Base-by-base conservation (phyloP, 108 stramenopile species). In the Cyclotella kingstonii region DNA sequence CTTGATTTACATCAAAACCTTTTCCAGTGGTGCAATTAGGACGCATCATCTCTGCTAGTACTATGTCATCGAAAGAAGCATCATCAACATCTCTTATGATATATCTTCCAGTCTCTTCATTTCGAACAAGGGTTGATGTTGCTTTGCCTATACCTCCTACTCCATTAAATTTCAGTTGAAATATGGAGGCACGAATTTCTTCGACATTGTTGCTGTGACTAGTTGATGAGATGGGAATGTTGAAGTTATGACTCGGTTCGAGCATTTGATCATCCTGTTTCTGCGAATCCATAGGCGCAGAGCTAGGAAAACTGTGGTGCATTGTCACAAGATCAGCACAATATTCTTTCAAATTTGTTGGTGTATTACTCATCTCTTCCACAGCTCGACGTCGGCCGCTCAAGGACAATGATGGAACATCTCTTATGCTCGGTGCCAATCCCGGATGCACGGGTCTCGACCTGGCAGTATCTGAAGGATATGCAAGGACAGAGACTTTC, bases 11-110 rank as follows among this genome's bases (percentile, higher is more conserved):
- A 18, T 11, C 36, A 17, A 17, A 8, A 18, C 19, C 43, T 44
- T 8, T 18, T 44, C 4, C 43, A n/a, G n/a, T n/a, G n/a, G 7
- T 9, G 7, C 43, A 17, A 44, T 30, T 22, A 12, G 59, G 45
- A 14, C 29, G 59, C 44, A 46, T 45, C 59, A 60, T 60, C 3
- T 58, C 48, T 0, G 42, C 41, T 50, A 47, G 5, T 25, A 73
- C 31, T 14, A 63, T 65, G 40, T 59, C 57, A 52, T 66, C 45
- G 35, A 66, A 75, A 4, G 14, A 25, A 27, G 48, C 66, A 50
- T 75, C 74, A 38, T 67, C 60, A 0, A 67, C 74, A 49, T 75
- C 66, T 5, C 66, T 60, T 15, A 67, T 75, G 19, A 67, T 31
- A 54, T 63, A 75, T 3, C 66, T 27, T 1, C 74, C 66, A 12